Percentiles rank a stretch among this genome's conserved stretches.
Conservation (phyloP, 2,329 filamentous ascomycete genomes). For the Ophidiomyces ophidiicola region DNA sequence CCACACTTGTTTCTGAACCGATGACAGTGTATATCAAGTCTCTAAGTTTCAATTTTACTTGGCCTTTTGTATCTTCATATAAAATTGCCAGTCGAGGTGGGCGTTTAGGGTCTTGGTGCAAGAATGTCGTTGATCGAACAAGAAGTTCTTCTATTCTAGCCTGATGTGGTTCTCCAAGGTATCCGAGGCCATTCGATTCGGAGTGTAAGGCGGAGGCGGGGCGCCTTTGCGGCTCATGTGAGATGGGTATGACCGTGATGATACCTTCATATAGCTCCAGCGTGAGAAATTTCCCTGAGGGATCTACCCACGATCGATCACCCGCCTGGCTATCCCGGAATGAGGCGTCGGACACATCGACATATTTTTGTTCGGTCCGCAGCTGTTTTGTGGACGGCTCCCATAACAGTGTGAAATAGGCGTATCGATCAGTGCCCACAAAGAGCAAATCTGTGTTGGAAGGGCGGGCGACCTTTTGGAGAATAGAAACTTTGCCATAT, state of each 20-base stretch:
- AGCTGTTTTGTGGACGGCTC: constrained; percentile 46
- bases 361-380: constrained; percentile 46
- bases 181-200: constrained; percentile 32
- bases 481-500: constrained; percentile 76
- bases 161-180: constrained; percentile 50
- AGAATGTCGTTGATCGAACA: constrained; percentile 53
- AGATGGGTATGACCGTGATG: constrained; percentile 51
- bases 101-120: constrained; percentile 42
- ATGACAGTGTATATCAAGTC: constrained; percentile 42
- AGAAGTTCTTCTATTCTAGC: constrained; percentile 55
- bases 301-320: constrained; percentile 74
- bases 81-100: constrained; percentile 53
- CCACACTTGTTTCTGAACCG: constrained; percentile 35
- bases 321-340: constrained; percentile 66
- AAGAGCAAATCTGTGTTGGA: constrained; percentile 74
- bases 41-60: constrained; percentile 43
- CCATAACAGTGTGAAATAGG: constrained; percentile 87
- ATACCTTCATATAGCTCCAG: constrained; percentile 58
- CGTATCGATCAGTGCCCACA: constrained; percentile 75
- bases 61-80: constrained; percentile 50
- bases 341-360: constrained; percentile 49
- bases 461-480: constrained; percentile 58
- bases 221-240: constrained; percentile 22
- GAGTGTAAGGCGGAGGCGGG: constrained; percentile 25
- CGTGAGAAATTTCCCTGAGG: constrained; percentile 56